A percentile compares a stretch with the other conserved stretches of the same genome.
phyloP scores from a whole-genome alignment of 805 yeast genomes.

The Lachancea mirantina region DNA sequence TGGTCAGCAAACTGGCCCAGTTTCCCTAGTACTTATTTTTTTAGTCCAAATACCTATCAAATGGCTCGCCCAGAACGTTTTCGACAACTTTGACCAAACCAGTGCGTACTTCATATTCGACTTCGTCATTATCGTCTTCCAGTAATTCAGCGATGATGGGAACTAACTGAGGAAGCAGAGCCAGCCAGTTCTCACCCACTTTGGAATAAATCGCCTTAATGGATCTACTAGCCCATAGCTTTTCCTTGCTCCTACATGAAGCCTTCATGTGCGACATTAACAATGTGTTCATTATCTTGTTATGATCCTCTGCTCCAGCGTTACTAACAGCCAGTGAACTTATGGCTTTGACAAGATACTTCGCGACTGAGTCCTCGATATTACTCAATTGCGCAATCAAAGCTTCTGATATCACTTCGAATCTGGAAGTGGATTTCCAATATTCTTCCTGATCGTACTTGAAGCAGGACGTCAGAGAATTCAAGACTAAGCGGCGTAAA shows the following conservation, averaged over 20 bases:
- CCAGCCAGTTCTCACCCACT: conserved; percentile 92
- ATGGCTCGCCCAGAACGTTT: conserved; percentile 87
- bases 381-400: conserved; percentile 59
- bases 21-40: neutral
- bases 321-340: conserved; percentile 68
- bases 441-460: conserved; percentile 88
- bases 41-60: conserved; percentile 66
- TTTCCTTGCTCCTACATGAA: conserved; percentile 48
- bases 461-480: conserved; percentile 72
- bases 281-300: conserved; percentile 61
- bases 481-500: conserved; percentile 65
- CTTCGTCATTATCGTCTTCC: conserved; percentile 93
- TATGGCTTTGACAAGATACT: conserved; percentile 71
- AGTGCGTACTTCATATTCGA: conserved; percentile 83
- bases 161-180: conserved; percentile 84
- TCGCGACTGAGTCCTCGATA: conserved; percentile 70
- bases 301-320: conserved; percentile 62
- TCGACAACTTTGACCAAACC: conserved; percentile 90
- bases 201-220: conserved; percentile 74
- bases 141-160: conserved; percentile 92
- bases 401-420: conserved; percentile 58
- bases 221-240: conserved; percentile 73
- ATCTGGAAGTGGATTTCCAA: conserved; percentile 86
- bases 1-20: no score
- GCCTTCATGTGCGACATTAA: conserved; percentile 64